These are phyloP conservation scores for Suhomyces taliae DNA, from an alignment of 1,139 yeast genomes.

Conservation along the genomic window DNA sequence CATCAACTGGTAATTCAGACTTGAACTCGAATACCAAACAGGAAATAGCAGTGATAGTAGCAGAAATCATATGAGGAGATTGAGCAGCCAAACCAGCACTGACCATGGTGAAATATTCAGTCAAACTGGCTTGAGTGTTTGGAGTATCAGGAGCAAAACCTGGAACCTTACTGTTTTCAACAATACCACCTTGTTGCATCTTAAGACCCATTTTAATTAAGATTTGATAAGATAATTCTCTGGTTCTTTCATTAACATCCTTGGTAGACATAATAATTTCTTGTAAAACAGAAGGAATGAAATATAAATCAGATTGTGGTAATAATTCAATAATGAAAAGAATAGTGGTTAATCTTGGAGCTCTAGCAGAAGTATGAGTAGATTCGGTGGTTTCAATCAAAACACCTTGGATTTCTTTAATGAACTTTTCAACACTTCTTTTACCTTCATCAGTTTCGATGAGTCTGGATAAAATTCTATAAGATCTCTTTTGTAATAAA, in stretches of 20 bases:
- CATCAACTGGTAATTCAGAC: conserved; percentile 53
- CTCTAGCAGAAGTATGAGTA: conserved; percentile 74
- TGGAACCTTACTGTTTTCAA: conserved; percentile 66
- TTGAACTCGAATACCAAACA: conserved; percentile 87
- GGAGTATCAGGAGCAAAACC: conserved; percentile 66
- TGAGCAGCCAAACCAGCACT: conserved; percentile 96
- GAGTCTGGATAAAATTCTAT: conserved; percentile 72
- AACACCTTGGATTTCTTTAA: conserved; percentile 59
- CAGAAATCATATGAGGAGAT: conserved; percentile 93
- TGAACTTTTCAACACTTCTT: conserved; percentile 48
- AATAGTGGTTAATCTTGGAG: conserved; percentile 75
- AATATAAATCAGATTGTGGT: conserved; percentile 63
- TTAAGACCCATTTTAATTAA: conserved; percentile 79
- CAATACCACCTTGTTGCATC: conserved; percentile 70
- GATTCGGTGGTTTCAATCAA: conserved; percentile 58
- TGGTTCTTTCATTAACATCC: conserved; percentile 87
- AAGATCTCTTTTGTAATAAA: conserved; percentile 84
- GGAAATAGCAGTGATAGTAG: conserved; percentile 88
- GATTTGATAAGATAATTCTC: conserved; percentile 76
- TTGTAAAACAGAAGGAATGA: conserved; percentile 79
- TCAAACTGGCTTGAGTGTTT: conserved; percentile 64
- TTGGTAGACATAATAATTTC: conserved; percentile 92
- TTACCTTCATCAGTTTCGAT: conserved; percentile 70
- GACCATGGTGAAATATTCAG: conserved; percentile 88
- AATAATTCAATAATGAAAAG: conserved; percentile 57